phyloP scores from a whole-genome alignment of 139 green algal genomes.

The Medakamo hakoo region DNA sequence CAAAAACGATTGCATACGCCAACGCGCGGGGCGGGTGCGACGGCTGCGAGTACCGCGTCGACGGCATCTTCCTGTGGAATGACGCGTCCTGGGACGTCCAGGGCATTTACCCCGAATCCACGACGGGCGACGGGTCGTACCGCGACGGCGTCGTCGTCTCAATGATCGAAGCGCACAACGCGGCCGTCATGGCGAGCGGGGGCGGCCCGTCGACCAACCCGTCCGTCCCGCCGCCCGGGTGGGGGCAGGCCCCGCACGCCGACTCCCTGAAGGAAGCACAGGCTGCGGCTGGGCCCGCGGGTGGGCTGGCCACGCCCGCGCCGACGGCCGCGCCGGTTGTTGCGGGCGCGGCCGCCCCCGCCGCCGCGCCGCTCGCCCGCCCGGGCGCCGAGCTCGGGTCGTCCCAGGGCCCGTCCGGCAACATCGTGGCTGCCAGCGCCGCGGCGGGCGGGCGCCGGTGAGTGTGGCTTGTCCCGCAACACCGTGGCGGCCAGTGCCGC shows the following conservation, averaged over 20 bases:
- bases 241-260: background rate
- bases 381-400: no score
- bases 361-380: no score
- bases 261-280: background rate
- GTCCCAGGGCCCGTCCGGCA: no score
- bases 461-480: no score
- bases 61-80: conserved; percentile 27
- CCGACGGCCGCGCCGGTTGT: background rate
- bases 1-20: background rate
- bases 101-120: conserved; percentile 24
- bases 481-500: no score
- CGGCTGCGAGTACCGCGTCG: conserved; percentile 16
- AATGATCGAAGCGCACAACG: conserved; percentile 22
- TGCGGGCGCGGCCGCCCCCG: no score
- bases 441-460: no score
- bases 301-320: no score
- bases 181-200: background rate
- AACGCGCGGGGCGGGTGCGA: conserved; percentile 5
- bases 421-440: no score
- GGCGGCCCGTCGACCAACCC: background rate
- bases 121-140: conserved; percentile 18
- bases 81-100: conserved; percentile 20
- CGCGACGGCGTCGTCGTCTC: conserved; percentile 11
- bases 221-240: no score
- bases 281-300: no score